Conservation (phyloP, 169 alveolate species). For the Eimeria tenella region DNA sequence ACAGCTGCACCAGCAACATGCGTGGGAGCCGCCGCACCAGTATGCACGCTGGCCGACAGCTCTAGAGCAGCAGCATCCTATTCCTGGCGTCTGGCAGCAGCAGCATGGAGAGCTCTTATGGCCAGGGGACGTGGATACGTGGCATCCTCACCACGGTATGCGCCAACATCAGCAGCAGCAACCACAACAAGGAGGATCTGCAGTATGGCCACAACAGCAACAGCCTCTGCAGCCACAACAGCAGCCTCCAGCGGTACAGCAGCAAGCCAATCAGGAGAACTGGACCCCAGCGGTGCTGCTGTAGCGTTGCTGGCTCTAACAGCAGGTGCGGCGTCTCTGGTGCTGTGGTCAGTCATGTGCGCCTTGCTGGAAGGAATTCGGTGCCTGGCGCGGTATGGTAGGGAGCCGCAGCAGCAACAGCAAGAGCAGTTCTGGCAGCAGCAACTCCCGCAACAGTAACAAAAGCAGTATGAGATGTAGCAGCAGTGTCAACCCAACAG, state of each 20-base stretch:
- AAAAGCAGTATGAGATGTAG: background rate
- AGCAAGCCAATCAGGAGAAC: background rate
- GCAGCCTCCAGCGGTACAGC: background rate
- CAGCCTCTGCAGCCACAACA: no score
- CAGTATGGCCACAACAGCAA: background rate
- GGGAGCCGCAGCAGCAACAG: background rate
- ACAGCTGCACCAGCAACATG: background rate
- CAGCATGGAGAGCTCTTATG: background rate
- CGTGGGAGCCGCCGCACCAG: conserved; percentile 2
- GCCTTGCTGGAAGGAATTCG: background rate
- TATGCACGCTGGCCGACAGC: background rate
- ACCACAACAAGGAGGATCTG: background rate
- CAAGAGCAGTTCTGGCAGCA: background rate
- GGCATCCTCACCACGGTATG: background rate
- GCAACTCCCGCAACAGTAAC: background rate
- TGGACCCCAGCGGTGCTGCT: background rate
- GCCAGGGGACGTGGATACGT: background rate
- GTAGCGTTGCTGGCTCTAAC: background rate
- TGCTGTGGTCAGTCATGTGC: background rate
- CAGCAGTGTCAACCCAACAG: background rate
- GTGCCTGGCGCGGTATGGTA: background rate
- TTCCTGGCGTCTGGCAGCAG: background rate
- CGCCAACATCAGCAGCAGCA: conserved; percentile 48
- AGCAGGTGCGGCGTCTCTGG: background rate
- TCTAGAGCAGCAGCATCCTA: background rate